Conservation (phyloP, 192 early-diverging fungal genomes). For the Geranomyces michiganensis region DNA sequence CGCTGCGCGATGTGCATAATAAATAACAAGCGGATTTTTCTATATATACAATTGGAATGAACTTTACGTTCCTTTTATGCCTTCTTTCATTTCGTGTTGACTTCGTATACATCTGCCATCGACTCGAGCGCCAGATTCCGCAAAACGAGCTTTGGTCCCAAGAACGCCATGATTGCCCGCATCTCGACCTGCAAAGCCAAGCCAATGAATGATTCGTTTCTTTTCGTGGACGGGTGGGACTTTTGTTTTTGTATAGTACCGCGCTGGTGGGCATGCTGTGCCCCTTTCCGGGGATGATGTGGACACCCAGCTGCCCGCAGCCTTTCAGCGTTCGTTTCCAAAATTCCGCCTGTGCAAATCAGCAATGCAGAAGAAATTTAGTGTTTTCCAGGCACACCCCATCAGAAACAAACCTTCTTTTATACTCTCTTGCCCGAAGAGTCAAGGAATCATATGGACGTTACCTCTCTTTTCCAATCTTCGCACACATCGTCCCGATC, state of each 20-base stretch:
- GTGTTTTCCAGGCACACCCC: not conserved
- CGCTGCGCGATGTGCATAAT: too few relatives aligned
- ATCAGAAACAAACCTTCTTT: not conserved
- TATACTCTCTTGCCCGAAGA: too few relatives aligned
- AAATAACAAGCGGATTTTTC: too few relatives aligned
- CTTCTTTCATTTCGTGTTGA: constrained; percentile 36
- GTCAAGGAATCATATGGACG: not conserved
- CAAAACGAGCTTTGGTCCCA: constrained; percentile 54
- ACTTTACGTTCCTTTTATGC: too few relatives aligned
- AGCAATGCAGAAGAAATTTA: not conserved
- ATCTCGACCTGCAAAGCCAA: constrained; percentile 49
- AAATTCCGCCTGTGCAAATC: not conserved
- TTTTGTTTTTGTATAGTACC: constrained; percentile 36
- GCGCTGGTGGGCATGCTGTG: constrained; percentile 63
- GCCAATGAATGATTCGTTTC: too few relatives aligned
- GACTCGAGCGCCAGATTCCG: constrained; percentile 59
- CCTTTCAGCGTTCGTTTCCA: constrained; percentile 30
- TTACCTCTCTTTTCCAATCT: not conserved
- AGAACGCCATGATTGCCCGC: constrained; percentile 65
- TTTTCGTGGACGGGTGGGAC: not conserved
- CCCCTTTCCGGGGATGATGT: constrained; percentile 62
- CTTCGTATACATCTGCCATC: constrained; percentile 69
- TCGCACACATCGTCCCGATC: not conserved
- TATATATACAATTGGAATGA: too few relatives aligned
- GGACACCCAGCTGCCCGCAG: constrained; percentile 56